Base-by-base conservation (phyloP, 768 basidiomycete species). In the Suillus paluster region DNA sequence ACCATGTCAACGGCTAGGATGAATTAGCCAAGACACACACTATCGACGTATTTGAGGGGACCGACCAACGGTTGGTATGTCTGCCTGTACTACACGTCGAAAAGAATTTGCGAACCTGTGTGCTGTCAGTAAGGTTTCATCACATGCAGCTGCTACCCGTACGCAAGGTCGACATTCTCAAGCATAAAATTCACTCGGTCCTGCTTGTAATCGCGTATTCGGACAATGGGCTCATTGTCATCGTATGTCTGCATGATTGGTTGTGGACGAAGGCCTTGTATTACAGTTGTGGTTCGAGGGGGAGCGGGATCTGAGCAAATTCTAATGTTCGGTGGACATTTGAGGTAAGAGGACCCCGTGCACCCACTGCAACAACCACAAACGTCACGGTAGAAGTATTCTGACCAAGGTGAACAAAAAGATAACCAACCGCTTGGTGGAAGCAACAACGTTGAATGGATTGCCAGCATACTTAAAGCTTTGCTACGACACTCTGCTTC, bases 161-260 rank as follows among this genome's bases (percentile, higher is more conserved):
- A 97, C 95, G 92, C 93, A 71, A 98, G 84, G 77, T 99, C 96
- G 41, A 98, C 96, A 84, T 97, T 97, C 74, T 94, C 91, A 12
- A 99, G 80, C 14, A 96, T 89, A 70, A 99, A 99, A 70, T 94
- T 91, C 64, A 95, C 94, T 63, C 86, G 82, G 71, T 97, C 93
- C 70, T 86, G 86, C 71, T 92, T 89, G 58, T 97, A 78, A 66
- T 94, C 89, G 59, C 93, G 89, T 73, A 95, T 94, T 59, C 89
- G 86, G 23, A 95, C 91, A 30, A 84, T 84, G 12, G 91, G 89
- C 64, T 91, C 91, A 4, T 70, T 62, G 53, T 79, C 70, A 57
- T 79, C 78, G 46, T 74, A 68, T 21, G 69, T 62, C 60, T 78
- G 77, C 77, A 78, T 78, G 62, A 58, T 64, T 56, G 14, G 54